These are phyloP conservation scores for Fusarium nelsonii DNA, from an alignment of 2,329 filamentous ascomycete genomes.

Conservation along the genomic window DNA sequence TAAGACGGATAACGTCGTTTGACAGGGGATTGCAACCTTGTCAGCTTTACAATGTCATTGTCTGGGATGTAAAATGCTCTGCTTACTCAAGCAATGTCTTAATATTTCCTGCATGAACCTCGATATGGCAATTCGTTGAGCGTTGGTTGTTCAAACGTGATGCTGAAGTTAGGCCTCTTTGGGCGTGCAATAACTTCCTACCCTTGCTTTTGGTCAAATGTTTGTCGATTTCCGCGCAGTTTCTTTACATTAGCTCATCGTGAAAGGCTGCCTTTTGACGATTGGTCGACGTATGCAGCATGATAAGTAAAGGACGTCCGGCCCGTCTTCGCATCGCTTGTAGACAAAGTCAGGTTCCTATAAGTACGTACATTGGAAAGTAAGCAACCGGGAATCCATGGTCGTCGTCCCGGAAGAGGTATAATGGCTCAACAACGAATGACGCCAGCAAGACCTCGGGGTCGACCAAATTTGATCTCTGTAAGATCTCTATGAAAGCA, in stretches of 20 bases:
- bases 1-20: constrained; percentile 15
- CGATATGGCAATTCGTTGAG: constrained; percentile 9
- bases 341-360: constrained; percentile 4
- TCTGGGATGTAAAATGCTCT: background rate
- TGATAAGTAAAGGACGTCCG: constrained; percentile 4
- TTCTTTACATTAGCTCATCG: background rate
- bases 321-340: constrained; percentile 14
- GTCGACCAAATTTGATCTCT: background rate
- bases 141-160: constrained; percentile 1
- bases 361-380: background rate
- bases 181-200: background rate
- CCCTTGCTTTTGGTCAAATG: background rate
- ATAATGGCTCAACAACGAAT: constrained; percentile 16
- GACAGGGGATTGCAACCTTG: constrained; percentile 34
- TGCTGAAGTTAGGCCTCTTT: constrained; percentile 4
- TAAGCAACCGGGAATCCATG: no score
- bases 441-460: constrained; percentile 5
- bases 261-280: background rate
- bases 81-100: constrained; percentile 26
- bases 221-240: background rate
- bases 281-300: background rate
- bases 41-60: constrained; percentile 17
- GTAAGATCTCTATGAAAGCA: constrained; percentile 10
- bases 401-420: background rate
- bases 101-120: constrained; percentile 13